Conservation (phyloP, 306 rosid species). For the Quercus dentata region DNA sequence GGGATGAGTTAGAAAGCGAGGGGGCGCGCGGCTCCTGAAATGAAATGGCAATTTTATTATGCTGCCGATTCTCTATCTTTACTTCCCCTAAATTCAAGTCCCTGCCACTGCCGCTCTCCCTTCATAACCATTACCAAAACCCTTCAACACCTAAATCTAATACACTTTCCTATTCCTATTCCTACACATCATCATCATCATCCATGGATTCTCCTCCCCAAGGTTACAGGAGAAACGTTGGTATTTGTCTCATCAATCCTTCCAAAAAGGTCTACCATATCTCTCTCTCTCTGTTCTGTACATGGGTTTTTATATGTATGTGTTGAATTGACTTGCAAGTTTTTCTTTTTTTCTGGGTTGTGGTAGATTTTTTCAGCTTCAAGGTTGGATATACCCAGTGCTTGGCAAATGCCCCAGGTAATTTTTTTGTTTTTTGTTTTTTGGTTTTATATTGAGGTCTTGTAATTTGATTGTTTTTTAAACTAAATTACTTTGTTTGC, state of each 20-base stretch:
- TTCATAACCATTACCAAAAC: not conserved
- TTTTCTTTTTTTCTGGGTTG: not conserved
- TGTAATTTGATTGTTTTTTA: not conserved
- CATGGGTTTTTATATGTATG: not conserved
- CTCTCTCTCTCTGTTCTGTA: not conserved
- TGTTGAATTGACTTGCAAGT: too few species aligned
- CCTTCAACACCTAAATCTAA: not conserved
- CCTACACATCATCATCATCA: not conserved
- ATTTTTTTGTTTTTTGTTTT: not conserved
- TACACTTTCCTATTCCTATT: not conserved
- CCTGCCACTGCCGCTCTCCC: constrained; percentile 4
- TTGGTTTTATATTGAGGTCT: not conserved
- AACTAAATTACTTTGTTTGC: not conserved
- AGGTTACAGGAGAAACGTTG: constrained; percentile 82
- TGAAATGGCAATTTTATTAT: not conserved
- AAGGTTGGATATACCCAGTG: constrained; percentile 65
- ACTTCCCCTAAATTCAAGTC: constrained; percentile 13
- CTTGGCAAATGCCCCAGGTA: constrained; percentile 99
- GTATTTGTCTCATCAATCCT: constrained; percentile 70
- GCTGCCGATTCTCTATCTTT: not conserved
- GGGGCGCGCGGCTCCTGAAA: too few species aligned
- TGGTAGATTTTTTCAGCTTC: constrained; percentile 65
- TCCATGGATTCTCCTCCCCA: constrained; percentile 85
- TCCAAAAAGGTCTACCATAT: constrained; percentile 51
- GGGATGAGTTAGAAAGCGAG: too few species aligned